Base-by-base conservation (phyloP, 257 asterid genomes). In the Nicotiana tabacum region DNA sequence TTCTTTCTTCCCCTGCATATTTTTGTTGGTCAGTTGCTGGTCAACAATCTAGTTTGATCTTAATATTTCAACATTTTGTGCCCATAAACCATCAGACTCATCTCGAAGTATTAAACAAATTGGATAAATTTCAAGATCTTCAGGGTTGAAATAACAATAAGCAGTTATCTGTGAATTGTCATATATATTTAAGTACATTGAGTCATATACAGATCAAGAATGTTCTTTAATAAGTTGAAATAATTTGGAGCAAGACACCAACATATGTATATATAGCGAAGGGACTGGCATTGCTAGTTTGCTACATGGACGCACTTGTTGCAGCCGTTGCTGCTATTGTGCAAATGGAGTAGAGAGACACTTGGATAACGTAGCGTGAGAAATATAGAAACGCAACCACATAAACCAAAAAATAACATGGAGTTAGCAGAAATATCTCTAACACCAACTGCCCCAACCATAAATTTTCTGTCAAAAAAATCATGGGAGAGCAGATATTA, bases 271-370 rank as follows among this genome's bases (percentile, higher is more conserved):
- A 55, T 55, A 81, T 24, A 43, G 21, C 12, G 9, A 61, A 82
- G 55, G 76, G 81, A 64, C 77, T 61, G 39, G 83, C 57, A 78
- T 43, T 81, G 33, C 27, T 24, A 24, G 27, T 24, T 24, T 24
- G 27, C 84, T 21, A 55, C 66, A 72, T 64, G 83, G 83, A 58
- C 77, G 82, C 82, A 81, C 64, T 77, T 30, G 85, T 18, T 82
- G 84, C 60, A 1, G 83, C 83, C 53, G 80, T 78, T 30, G 83
- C 10, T 13, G 58, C 17, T 5, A 53, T 13, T 53, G 58, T 12
- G 62, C 32, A 24, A 29, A 5, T 3, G 46, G 30, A n/a, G 58
- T 10, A 39, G 66, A 27, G 18, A 27, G 60, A 67, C 3, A 2
- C 24, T 35, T 61, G 33, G 39, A 46, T 46, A 46, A 72, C 13